phyloP scores from a whole-genome alignment of 179 eudicot genomes.

The Corrigiola litoralis region DNA sequence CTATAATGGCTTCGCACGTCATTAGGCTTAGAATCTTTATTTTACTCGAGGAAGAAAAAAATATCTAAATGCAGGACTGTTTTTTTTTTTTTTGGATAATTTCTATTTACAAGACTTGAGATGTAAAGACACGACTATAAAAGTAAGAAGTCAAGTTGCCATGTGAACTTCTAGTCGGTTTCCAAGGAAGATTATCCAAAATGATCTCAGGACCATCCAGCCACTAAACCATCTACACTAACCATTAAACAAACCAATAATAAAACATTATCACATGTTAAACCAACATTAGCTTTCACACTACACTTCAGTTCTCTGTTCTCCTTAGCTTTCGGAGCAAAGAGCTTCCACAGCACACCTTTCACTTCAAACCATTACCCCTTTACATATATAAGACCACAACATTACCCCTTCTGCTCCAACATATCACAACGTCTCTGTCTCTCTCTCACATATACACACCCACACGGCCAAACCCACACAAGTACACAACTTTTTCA shows the following conservation, averaged over 20 bases:
- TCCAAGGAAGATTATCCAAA: no score
- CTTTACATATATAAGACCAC: slow-evolving; percentile 13
- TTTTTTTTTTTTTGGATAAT: no score
- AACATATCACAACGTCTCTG: neutral
- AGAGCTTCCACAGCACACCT: slow-evolving; percentile 22
- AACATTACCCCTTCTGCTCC: neutral
- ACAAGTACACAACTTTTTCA: neutral
- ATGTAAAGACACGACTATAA: no score
- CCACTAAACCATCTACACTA: neutral
- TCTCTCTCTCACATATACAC: neutral
- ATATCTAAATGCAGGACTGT: no score
- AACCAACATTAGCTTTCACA: slow-evolving; percentile 13
- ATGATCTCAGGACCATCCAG: no score
- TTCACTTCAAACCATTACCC: neutral
- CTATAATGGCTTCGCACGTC: no score
- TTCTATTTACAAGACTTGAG: no score
- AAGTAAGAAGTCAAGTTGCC: no score
- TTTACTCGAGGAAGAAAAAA: no score
- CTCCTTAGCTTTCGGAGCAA: slow-evolving; percentile 25
- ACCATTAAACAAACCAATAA: slow-evolving; percentile 1
- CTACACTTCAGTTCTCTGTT: neutral
- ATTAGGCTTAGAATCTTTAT: no score
- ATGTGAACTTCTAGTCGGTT: no score
- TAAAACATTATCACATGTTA: no score
- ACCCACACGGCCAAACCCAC: neutral